phyloP scores from a whole-genome alignment of 2,329 filamentous ascomycete genomes.

The Sporothrix curviconia region DNA sequence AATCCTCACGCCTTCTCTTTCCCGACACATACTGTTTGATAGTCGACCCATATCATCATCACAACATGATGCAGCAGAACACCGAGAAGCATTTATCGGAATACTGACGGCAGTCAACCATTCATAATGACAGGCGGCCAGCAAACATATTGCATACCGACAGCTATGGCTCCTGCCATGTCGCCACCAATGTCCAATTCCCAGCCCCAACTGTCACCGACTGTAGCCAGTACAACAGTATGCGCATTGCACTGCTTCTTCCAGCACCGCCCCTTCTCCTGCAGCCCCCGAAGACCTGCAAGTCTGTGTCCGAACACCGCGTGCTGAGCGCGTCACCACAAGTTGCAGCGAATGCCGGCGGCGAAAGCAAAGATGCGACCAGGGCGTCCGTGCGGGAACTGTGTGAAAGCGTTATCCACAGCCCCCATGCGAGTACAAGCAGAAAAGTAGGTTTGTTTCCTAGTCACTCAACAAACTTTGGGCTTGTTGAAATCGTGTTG shows the following conservation, averaged over 20 bases:
- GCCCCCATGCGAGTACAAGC: constrained; percentile 43
- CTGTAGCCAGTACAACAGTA: not conserved
- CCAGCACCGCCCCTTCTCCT: constrained; percentile 17
- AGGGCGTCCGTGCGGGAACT: constrained; percentile 50
- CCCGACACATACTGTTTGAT: not conserved
- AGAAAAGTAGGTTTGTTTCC: constrained; percentile 17
- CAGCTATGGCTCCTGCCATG: not conserved
- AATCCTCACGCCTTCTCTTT: no score
- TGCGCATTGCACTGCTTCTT: not conserved
- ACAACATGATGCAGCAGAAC: not conserved
- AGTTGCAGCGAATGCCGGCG: constrained; percentile 43
- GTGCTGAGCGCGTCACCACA: constrained; percentile 27
- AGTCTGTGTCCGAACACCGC: constrained; percentile 21
- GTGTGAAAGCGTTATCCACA: constrained; percentile 45
- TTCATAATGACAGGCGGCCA: not conserved
- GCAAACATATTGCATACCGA: not conserved
- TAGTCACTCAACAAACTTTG: no score
- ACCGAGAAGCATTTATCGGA: not conserved
- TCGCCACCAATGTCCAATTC: not conserved
- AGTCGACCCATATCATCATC: not conserved
- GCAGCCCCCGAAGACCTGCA: constrained; percentile 26
- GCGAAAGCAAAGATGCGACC: constrained; percentile 49
- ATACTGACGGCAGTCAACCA: not conserved
- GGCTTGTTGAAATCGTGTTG: no score
- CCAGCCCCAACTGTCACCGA: not conserved